These are phyloP conservation scores for Nicotiana undulata DNA, from an alignment of 257 asterid species.

Conservation along the genomic window DNA sequence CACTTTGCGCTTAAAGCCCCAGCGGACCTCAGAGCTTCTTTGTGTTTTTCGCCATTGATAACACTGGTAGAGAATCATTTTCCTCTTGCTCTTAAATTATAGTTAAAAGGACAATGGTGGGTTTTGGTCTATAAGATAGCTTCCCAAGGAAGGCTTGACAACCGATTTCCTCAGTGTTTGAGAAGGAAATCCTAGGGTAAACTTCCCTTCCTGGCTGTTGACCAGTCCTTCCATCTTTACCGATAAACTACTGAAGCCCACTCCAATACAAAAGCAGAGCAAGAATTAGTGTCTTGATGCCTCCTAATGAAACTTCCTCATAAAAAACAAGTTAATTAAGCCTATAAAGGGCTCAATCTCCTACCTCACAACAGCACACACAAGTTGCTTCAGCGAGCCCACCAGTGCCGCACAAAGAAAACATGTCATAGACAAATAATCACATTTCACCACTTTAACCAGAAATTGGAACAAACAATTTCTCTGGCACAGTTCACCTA, in stretches of 20 bases:
- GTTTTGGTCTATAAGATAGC: background rate
- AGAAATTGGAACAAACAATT: background rate
- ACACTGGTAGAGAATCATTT: no score
- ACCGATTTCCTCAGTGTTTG: background rate
- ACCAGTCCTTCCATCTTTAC: background rate
- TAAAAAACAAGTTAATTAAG: background rate
- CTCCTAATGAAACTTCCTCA: background rate
- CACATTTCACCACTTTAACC: background rate
- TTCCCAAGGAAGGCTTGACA: background rate
- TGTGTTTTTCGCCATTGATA: no score
- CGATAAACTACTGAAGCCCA: slow-evolving; percentile 5
- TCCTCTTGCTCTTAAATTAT: no score
- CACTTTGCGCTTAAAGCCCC: no score
- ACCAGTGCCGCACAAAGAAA: background rate
- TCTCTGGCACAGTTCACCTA: background rate
- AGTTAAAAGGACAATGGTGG: background rate
- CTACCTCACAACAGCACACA: background rate
- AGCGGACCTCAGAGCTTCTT: no score
- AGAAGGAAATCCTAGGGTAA: no score
- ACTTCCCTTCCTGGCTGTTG: background rate
- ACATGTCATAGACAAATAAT: background rate
- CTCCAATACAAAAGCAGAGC: background rate
- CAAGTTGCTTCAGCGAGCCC: background rate
- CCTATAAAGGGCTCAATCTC: background rate
- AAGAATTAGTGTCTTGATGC: background rate